Base-by-base conservation (phyloP, 148 eudicot species). In the Spergularia bocconei region DNA sequence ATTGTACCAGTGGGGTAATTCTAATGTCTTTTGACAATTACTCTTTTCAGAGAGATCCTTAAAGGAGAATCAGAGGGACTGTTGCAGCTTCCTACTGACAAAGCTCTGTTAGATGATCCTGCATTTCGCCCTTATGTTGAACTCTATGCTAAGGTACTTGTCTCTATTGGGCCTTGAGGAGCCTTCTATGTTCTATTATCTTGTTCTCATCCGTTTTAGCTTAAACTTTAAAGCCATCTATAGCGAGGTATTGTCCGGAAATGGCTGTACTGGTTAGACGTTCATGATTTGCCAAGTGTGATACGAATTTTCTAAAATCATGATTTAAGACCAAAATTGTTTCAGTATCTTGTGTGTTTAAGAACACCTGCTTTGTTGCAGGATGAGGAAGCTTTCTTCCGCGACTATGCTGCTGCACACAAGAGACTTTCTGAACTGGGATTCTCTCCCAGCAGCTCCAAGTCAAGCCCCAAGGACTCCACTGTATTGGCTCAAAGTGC, bases 381-480 rank as follows among this genome's bases (percentile, higher is more conserved):
- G 98, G 96, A 91, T 77, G 98, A 94, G 84, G 97, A 92, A 51
- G 93, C 92, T 62, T 89, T 94, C 86, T 94, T 90, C 77, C 78
- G 82, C 36, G 98, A 94, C 73, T 91, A 91, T 64, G 96, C 96
- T 15, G 82, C 75, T 52, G 88, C 97, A 10, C 98, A 94, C 87
- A 94, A 94, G 88, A 91, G 90, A 71, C 97, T 94, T 36, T 91
- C 98, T 1, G 98, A 94, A 60, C 79, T 94, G 66, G 98, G 98
- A 39, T 91, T 92, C 58, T 84, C 81, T 51, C 89, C 91, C n/a
- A 48, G 71, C 52, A 67, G 70, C 11, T 14, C 87, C 21, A 83
- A 86, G 73, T 74, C 79, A 50, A 53, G 23, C 3, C 61, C 80
- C 25, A 84, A 80, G 73, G 91, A 90, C 77, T 68, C 79, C 80